These are phyloP conservation scores for Clathrospora elynae DNA, from an alignment of 2,329 filamentous ascomycete species.

Conservation along the genomic window DNA sequence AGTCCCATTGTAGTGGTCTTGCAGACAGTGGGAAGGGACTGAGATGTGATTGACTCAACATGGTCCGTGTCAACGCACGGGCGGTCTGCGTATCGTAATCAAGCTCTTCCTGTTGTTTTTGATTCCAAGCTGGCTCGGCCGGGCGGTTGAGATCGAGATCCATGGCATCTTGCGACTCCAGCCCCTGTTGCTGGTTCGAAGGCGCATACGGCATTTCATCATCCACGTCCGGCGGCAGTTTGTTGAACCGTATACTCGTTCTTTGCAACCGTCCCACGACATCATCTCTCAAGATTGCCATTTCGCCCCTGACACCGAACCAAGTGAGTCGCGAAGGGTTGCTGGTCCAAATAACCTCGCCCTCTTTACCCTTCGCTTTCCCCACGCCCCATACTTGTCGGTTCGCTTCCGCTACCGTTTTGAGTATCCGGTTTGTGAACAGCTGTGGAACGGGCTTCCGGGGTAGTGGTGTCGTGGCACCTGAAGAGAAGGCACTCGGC, in stretches of 20 bases:
- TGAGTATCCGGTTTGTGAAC: constrained; percentile 84
- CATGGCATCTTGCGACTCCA: constrained; percentile 46
- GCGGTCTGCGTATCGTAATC: constrained; percentile 57
- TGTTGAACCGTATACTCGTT: constrained; percentile 72
- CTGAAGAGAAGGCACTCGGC: constrained; percentile 82
- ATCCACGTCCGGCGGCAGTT: constrained; percentile 48
- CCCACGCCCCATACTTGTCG: constrained; percentile 62
- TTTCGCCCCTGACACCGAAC: constrained; percentile 86
- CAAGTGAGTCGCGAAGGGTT: constrained; percentile 83
- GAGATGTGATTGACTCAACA: constrained; percentile 88
- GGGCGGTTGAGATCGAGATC: constrained; percentile 50
- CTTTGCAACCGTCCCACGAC: constrained; percentile 78
- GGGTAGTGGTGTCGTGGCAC: constrained; percentile 72
- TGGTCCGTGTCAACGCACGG: constrained; percentile 82
- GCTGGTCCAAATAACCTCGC: constrained; percentile 83
- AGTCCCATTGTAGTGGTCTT: constrained; percentile 90
- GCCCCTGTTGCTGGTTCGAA: constrained; percentile 13
- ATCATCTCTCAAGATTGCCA: constrained; percentile 87
- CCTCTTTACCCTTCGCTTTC: constrained; percentile 57
- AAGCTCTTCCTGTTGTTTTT: constrained; percentile 25
- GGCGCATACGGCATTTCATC: constrained; percentile 30
- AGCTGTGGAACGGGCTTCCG: constrained; percentile 77
- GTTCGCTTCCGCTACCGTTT: constrained; percentile 80
- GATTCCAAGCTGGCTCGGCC: constrained; percentile 13
- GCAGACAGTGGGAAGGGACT: constrained; percentile 81